Evolutionary conservation across 2,329 filamentous ascomycete genomes (phyloP).

Genomic region (Rugonectria rugulosa): DNA sequence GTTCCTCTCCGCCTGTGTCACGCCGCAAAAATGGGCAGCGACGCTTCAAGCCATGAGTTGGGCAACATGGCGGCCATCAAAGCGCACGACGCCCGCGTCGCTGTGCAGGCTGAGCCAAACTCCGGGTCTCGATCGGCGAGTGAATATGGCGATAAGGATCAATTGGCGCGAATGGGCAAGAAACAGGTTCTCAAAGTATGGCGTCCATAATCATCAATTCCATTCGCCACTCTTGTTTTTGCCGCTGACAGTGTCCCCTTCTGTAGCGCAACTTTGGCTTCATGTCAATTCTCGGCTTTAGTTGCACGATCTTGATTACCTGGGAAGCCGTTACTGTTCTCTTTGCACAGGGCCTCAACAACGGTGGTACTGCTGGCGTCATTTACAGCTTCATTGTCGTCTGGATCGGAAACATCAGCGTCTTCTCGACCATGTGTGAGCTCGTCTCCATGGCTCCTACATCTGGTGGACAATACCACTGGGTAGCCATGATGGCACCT

Average conservation of each 20-base stretch:
- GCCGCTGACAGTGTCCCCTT: not conserved
- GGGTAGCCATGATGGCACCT: slow-evolving; percentile 62
- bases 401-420: slow-evolving; percentile 54
- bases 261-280: slow-evolving; percentile 56
- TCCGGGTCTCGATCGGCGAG: slow-evolving; percentile 23
- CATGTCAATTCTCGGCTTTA: slow-evolving; percentile 59
- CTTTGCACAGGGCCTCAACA: slow-evolving; percentile 48
- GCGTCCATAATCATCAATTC: not conserved
- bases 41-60: slow-evolving; percentile 34
- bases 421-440: slow-evolving; percentile 51
- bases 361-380: slow-evolving; percentile 52
- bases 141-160: slow-evolving; percentile 33
- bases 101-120: slow-evolving; percentile 26
- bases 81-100: slow-evolving; percentile 15
- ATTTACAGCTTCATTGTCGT: slow-evolving; percentile 58
- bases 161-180: slow-evolving; percentile 40
- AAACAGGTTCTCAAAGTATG: slow-evolving; percentile 39
- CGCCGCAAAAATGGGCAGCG: slow-evolving; percentile 28
- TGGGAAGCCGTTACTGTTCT: slow-evolving; percentile 55
- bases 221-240: too few species aligned
- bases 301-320: slow-evolving; percentile 60
- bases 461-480: slow-evolving; percentile 67
- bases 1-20: not conserved
- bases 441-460: slow-evolving; percentile 57
- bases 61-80: slow-evolving; percentile 30